Percentiles rank a stretch among this genome's conserved stretches.
Conservation (phyloP, 2,329 filamentous ascomycete species). For the Botryotinia narcissicola region DNA sequence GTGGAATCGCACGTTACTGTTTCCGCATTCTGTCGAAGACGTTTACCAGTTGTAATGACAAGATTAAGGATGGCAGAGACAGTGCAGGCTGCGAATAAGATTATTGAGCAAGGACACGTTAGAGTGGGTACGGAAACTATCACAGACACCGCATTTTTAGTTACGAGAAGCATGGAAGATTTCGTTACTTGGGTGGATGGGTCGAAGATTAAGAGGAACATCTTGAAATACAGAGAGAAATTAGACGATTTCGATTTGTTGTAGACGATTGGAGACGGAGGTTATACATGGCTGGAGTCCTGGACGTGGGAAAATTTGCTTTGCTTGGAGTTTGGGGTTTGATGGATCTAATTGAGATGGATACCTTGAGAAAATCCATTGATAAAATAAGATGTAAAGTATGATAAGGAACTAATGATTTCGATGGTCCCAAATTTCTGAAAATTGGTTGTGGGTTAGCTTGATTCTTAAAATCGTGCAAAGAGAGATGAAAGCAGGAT, state of each 20-base stretch:
- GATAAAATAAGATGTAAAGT: not conserved
- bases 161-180: constrained; percentile 88
- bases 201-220: constrained; percentile 95
- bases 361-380: not conserved
- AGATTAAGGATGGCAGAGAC: constrained; percentile 88
- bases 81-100: constrained; percentile 77
- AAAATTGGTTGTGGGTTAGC: not conserved
- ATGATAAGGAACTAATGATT: constrained; percentile 3
- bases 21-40: constrained; percentile 77
- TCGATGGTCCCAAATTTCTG: not conserved
- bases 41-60: constrained; percentile 89
- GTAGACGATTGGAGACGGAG: constrained; percentile 43
- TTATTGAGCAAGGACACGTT: constrained; percentile 93
- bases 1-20: constrained; percentile 90
- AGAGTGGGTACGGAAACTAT: constrained; percentile 87
- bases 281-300: constrained; percentile 4
- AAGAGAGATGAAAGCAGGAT: not conserved
- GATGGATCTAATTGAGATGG: not conserved
- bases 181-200: constrained; percentile 95
- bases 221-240: constrained; percentile 92
- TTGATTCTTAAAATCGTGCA: not conserved
- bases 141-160: constrained; percentile 84
- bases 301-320: constrained; percentile 5
- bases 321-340: constrained; percentile 9
- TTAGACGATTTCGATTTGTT: constrained; percentile 93